These are phyloP conservation scores for Arachnomyces sp. DNA, from an alignment of 2,329 filamentous ascomycete species.

Conservation along the genomic window DNA sequence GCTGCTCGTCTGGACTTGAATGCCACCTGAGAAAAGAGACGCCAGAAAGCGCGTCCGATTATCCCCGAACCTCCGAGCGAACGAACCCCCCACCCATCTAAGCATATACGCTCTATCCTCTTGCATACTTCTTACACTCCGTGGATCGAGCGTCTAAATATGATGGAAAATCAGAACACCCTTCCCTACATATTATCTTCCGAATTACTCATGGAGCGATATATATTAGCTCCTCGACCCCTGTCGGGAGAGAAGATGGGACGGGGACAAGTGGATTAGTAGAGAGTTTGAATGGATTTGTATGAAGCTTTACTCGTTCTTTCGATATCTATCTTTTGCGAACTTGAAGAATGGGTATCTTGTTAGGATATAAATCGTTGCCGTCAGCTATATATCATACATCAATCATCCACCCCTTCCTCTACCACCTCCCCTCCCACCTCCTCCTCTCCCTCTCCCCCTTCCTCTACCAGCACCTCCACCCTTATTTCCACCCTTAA, in stretches of 20 bases:
- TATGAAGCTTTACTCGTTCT: background rate
- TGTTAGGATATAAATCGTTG: background rate
- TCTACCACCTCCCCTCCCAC: constrained; percentile 26
- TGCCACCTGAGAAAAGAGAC: too few species aligned
- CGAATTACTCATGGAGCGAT: constrained; percentile 3
- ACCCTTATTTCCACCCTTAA: constrained; percentile 22
- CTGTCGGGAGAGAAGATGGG: constrained; percentile 1
- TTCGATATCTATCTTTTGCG: background rate
- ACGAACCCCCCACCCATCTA: constrained; percentile 17
- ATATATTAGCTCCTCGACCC: constrained; percentile 7
- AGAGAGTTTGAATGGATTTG: background rate
- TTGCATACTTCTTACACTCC: constrained; percentile 6
- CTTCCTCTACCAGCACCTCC: constrained; percentile 14
- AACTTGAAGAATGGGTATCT: constrained; percentile 2
- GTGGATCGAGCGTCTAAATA: constrained; percentile 41
- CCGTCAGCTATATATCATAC: background rate
- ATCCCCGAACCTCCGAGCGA: too few species aligned
- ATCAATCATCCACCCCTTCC: constrained; percentile 16
- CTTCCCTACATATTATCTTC: constrained; percentile 3
- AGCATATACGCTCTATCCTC: constrained; percentile 27
- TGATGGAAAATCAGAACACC: constrained; percentile 35
- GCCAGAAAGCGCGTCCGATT: too few species aligned
- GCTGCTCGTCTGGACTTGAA: too few species aligned
- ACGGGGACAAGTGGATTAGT: constrained; percentile 4
- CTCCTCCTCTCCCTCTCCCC: constrained; percentile 17